Evolutionary conservation across 768 basidiomycete genomes (phyloP), one percentile per base, ranked within the genome.

Genomic region (Collybia nuda): DNA sequence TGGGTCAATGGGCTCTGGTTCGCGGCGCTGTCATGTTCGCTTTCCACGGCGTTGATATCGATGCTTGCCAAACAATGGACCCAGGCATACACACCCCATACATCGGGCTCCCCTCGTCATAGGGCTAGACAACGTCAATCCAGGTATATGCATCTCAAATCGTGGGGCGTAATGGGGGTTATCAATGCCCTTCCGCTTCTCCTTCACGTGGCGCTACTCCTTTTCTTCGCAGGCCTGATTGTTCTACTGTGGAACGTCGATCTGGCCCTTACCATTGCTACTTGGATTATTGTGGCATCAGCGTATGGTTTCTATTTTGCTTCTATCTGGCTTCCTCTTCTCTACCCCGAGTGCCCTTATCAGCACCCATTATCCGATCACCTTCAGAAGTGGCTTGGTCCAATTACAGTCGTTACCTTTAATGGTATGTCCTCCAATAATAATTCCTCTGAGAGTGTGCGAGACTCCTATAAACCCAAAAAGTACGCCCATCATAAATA

Each of bases 1-100:
- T 72, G 70, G 66, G 73, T 76, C 2, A 77, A 76, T 48, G 75
- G 75, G 2, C 64, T 76, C 7, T 77, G 76, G 76, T 76, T 77
- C 53, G 67, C 71, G 12, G 71, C 73, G 14, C 60, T 76, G 21
- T 61, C 71, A 4, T 74, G 66, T 56, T 73, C 72, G 51, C 66
- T 76, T 26, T 71, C 72, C 3, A 68, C 72, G 5, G 73, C 73
- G 5, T 59, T 77, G 0, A 62, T 74, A 41, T 71, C 74, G n/a
- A 75, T 76, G 72, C 66, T 76, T 1, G 69, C 72, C 3, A 75
- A 76, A 40, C 76, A 76, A 57, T 77, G 76, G 76, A 59, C 75
- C 6, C 69, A 74, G 39, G 59, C 59, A 18, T 70, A 69, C 36
- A 54, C 56, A 4, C 60, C 67, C 9, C 61, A 66, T 37, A 60